These are phyloP conservation scores for Pseudogymnoascus sp. DNA, from an alignment of 2,329 filamentous ascomycete species.

Conservation along the genomic window DNA sequence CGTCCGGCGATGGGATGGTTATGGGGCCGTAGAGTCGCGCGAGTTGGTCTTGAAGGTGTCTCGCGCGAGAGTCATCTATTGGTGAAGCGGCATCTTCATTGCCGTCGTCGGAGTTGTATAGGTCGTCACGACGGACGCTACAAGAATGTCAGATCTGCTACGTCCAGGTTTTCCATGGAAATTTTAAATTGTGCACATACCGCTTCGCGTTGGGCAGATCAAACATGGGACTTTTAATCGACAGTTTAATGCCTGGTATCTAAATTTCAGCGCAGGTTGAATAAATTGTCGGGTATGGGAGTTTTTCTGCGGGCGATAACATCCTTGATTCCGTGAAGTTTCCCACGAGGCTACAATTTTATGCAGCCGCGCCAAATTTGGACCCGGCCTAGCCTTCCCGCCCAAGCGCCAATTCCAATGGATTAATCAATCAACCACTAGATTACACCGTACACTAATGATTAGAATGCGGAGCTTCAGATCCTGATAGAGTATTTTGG, in stretches of 20 bases:
- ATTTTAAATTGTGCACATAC: constrained; percentile 27
- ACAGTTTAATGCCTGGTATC: background rate
- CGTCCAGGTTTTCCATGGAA: constrained; percentile 4
- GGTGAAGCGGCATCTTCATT: constrained; percentile 28
- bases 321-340: background rate
- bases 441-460: background rate
- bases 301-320: background rate
- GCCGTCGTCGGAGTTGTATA: constrained; percentile 28
- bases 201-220: constrained; percentile 44
- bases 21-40: constrained; percentile 19
- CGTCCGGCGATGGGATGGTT: constrained; percentile 4
- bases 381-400: background rate
- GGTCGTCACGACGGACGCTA: constrained; percentile 47
- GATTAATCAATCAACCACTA: background rate
- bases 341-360: constrained; percentile 1
- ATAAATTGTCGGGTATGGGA: background rate
- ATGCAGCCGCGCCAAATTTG: background rate
- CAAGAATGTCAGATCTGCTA: constrained; percentile 2
- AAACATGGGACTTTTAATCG: constrained; percentile 34
- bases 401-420: background rate
- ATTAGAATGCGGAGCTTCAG: background rate
- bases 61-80: constrained; percentile 25
- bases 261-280: background rate
- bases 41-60: constrained; percentile 17
- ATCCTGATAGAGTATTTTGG: background rate